These are phyloP conservation scores for Fragosphaeria purpurea DNA, from an alignment of 2,329 filamentous ascomycete species.

Conservation along the genomic window DNA sequence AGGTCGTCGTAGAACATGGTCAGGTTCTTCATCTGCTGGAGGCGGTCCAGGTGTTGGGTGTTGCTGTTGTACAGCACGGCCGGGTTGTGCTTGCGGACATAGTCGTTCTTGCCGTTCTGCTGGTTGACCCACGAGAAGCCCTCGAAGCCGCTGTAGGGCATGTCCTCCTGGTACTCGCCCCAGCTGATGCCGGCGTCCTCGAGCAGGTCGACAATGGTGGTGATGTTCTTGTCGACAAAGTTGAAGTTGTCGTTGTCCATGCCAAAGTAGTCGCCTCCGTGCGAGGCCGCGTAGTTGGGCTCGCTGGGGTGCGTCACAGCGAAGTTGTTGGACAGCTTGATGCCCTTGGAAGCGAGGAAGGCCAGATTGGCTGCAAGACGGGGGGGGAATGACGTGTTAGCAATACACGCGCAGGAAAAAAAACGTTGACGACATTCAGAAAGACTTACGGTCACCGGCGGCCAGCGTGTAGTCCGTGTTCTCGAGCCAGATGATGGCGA, in stretches of 20 bases:
- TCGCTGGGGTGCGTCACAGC: slow-evolving; percentile 63
- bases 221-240: slow-evolving; percentile 48
- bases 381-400: background rate
- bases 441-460: slow-evolving; percentile 45
- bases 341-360: slow-evolving; percentile 50
- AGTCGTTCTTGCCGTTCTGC: slow-evolving; percentile 57
- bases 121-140: slow-evolving; percentile 55
- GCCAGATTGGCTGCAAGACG: slow-evolving; percentile 34
- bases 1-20: slow-evolving; percentile 60
- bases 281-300: slow-evolving; percentile 63
- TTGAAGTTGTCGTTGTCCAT: slow-evolving; percentile 59
- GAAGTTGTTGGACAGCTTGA: slow-evolving; percentile 49
- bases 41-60: slow-evolving; percentile 46
- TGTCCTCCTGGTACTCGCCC: slow-evolving; percentile 67
- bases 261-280: slow-evolving; percentile 64
- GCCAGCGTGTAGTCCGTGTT: slow-evolving; percentile 63
- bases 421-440: background rate
- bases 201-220: slow-evolving; percentile 58
- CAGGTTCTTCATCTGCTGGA: slow-evolving; percentile 65
- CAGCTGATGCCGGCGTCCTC: slow-evolving; percentile 55
- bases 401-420: background rate
- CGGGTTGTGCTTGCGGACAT: slow-evolving; percentile 75
- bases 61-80: slow-evolving; percentile 57
- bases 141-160: slow-evolving; percentile 66
- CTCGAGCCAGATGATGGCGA: slow-evolving; percentile 67